A percentile compares a stretch with the other conserved stretches of the same genome.
These are phyloP conservation scores for Aspergillus egyptiacus DNA, from an alignment of 495 filamentous ascomycete genomes.

Conservation along the genomic window DNA sequence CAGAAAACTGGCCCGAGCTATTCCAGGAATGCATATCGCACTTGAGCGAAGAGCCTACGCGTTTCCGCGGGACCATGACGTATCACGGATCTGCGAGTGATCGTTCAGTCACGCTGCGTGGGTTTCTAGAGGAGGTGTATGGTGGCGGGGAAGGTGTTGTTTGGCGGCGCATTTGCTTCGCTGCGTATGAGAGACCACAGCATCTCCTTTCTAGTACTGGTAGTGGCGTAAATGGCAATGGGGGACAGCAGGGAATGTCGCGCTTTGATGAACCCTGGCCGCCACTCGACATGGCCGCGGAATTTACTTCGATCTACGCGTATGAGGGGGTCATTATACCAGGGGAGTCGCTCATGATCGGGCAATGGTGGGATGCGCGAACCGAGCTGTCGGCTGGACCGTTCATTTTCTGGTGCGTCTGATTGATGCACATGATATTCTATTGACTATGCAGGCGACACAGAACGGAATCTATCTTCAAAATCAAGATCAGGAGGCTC, in stretches of 20 bases:
- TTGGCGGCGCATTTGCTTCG: slow-evolving; percentile 42
- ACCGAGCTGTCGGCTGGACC: slow-evolving; percentile 32
- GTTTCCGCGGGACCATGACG: slow-evolving; percentile 25
- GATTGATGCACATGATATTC: too few relatives aligned
- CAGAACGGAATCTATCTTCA: neutral
- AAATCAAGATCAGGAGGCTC: neutral
- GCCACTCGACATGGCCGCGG: slow-evolving; percentile 3
- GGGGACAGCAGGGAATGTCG: slow-evolving; percentile 7
- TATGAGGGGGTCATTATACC: slow-evolving; percentile 51
- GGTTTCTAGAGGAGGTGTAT: slow-evolving; percentile 27
- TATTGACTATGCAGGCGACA: too few relatives aligned
- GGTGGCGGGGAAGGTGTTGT: slow-evolving; percentile 30
- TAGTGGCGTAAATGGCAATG: neutral
- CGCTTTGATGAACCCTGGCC: slow-evolving; percentile 18
- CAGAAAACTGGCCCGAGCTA: slow-evolving; percentile 23
- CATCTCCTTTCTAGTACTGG: neutral
- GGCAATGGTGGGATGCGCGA: slow-evolving; percentile 38
- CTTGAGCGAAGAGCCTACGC: slow-evolving; percentile 4
- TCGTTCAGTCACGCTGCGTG: slow-evolving; percentile 18
- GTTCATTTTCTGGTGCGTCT: slow-evolving; percentile 48
- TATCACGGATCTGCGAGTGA: slow-evolving; percentile 6
- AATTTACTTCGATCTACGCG: slow-evolving; percentile 26
- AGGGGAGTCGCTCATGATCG: slow-evolving; percentile 42
- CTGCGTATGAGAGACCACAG: slow-evolving; percentile 20
- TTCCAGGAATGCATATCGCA: slow-evolving; percentile 21